Base-by-base conservation (phyloP, 2,329 filamentous ascomycete species). In the Stemphylium vesicarium region DNA sequence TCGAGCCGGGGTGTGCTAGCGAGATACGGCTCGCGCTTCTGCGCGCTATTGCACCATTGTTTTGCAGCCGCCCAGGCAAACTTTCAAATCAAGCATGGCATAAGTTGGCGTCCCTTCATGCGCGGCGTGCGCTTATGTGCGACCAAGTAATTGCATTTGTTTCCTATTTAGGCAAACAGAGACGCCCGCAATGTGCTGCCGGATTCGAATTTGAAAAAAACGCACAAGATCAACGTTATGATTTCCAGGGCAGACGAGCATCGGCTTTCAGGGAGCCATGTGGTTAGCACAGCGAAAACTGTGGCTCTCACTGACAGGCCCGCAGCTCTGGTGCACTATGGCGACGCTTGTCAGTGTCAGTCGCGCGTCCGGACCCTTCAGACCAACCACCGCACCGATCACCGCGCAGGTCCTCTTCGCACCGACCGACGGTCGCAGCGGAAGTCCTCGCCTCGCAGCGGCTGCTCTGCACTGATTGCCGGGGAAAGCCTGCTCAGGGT, bases 241-340 rank as follows among this genome's bases (percentile, higher is more conserved):
- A 45, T 26, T 18, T 45, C 18, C n/a, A 16, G 26, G 26, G 8
- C 38, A 26, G 15, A 15, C 24, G 16, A 58, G 51, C 52, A 54
- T 47, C 32, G 56, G 58, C 26, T 54, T 47, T 50, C 50, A 54
- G 39, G 35, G 53, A 51, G 54, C 48, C 31, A 47, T 43, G 51
- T 42, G 52, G 52, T 54, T 53, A 57, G 56, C 53, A 67, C 64
- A 63, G 66, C 65, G 63, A 65, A 64, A 43, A 44, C 49, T 69
- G 65, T 73, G 70, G 69, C 68, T 69, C 59, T 52, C 55, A 68
- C 55, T 68, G 68, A 66, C 67, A 72, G 66, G 63, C 68, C 70
- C 66, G 57, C 64, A 50, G 50, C 40, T 56, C 43, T 65, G 67
- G 70, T 65, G 60, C 66, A 54, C 61, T 50, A 62, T 56, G 22